A percentile compares a stretch with the other conserved stretches of the same genome.
These are phyloP conservation scores for Dictyostelium citrinum DNA, from an alignment of 78 protist species.

Conservation along the genomic window DNA sequence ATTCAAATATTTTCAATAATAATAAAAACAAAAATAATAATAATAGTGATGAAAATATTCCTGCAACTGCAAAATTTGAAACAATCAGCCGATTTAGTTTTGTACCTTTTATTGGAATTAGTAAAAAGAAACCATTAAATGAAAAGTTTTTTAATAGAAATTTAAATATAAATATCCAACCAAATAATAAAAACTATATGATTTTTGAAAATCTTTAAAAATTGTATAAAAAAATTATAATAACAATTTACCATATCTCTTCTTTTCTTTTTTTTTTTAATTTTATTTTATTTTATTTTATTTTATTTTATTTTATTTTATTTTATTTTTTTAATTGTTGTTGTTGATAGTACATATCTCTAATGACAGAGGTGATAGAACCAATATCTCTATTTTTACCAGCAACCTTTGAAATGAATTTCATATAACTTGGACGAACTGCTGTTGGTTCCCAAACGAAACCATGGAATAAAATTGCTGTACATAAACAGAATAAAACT, in stretches of 20 bases:
- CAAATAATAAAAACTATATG: background rate
- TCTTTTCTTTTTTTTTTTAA: background rate
- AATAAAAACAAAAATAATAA: background rate
- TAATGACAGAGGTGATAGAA: slow-evolving; percentile 14
- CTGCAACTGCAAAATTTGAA: background rate
- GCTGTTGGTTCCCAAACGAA: slow-evolving; percentile 78
- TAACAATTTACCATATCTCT: too few relatives aligned
- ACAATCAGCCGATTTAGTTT: background rate
- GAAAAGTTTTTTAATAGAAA: background rate
- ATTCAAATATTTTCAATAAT: background rate
- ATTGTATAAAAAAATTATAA: background rate
- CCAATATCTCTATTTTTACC: slow-evolving; percentile 47
- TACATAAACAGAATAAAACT: slow-evolving; percentile 49
- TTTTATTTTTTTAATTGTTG: background rate
- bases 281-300: background rate
- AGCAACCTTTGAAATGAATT: slow-evolving; percentile 57
- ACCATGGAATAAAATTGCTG: slow-evolving; percentile 55
- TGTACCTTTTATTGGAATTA: too few relatives aligned
- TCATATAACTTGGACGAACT: slow-evolving; percentile 65
- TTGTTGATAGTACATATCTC: slow-evolving; percentile 15
- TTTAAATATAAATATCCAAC: background rate
- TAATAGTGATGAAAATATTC: background rate
- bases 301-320: background rate
- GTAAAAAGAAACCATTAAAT: background rate
- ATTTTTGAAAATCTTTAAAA: background rate